Evolutionary conservation across 495 filamentous ascomycete species (phyloP).

Genomic region (Neurospora tetraspora): DNA sequence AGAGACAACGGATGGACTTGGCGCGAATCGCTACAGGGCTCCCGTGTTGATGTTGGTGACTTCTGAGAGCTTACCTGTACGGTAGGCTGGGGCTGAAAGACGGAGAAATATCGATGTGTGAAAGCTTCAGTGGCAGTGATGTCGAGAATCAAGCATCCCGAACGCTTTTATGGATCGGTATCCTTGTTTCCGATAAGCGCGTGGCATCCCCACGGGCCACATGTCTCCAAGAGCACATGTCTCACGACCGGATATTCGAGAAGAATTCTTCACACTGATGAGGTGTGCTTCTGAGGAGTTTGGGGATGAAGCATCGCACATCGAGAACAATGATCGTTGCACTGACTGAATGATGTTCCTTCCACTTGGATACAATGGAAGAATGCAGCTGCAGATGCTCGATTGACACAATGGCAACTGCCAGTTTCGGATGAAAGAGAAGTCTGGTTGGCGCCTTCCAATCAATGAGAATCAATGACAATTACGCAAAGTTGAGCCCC

Average conservation of each 20-base stretch:
- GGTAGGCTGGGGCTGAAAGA: neutral
- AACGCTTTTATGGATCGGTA: neutral
- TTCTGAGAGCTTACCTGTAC: neutral
- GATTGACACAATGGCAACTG: neutral
- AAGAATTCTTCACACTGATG: neutral
- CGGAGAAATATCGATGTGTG: neutral
- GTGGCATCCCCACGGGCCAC: neutral
- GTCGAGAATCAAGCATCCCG: neutral
- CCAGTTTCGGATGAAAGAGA: neutral
- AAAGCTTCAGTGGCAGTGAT: neutral
- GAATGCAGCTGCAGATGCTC: neutral
- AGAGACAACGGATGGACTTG: neutral
- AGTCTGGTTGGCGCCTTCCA: neutral
- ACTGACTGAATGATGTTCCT: neutral
- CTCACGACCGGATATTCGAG: neutral
- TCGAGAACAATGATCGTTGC: neutral
- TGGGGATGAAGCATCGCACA: neutral
- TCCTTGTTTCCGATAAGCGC: neutral
- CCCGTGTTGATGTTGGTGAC: neutral
- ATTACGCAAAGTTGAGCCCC: neutral
- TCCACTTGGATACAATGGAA: neutral
- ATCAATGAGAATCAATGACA: neutral
- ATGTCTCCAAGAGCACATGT: neutral
- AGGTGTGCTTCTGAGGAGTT: neutral
- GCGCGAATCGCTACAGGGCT: neutral